These are phyloP conservation scores for Aspergillus terreus DNA, from an alignment of 2,329 filamentous ascomycete genomes.

Conservation along the genomic window DNA sequence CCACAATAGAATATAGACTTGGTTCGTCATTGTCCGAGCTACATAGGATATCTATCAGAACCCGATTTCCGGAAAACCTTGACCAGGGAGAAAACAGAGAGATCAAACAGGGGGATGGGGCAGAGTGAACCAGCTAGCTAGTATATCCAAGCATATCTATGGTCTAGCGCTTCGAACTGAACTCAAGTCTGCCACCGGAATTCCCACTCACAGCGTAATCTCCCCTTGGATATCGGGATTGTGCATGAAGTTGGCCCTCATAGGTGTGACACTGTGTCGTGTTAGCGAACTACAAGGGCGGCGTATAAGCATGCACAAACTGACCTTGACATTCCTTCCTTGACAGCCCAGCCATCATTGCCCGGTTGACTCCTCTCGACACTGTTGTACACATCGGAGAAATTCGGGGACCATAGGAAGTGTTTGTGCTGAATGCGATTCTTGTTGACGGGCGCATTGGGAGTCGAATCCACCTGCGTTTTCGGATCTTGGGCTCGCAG, in stretches of 20 bases:
- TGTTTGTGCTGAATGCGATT: slow-evolving; percentile 69
- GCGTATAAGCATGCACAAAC: not conserved
- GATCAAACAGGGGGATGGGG: slow-evolving; percentile 14
- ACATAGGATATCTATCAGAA: slow-evolving; percentile 35
- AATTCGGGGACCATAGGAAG: slow-evolving; percentile 91
- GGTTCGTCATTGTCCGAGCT: slow-evolving; percentile 33
- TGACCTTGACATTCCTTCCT: slow-evolving; percentile 80
- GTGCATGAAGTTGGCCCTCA: slow-evolving; percentile 92
- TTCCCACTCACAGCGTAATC: slow-evolving; percentile 73
- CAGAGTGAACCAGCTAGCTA: slow-evolving; percentile 15
- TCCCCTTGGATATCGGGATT: slow-evolving; percentile 63
- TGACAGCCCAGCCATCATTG: slow-evolving; percentile 90
- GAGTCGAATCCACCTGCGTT: slow-evolving; percentile 21
- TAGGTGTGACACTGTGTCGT: slow-evolving; percentile 69
- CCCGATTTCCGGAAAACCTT: slow-evolving; percentile 10
- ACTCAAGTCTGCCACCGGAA: slow-evolving; percentile 17
- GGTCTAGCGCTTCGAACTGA: slow-evolving; percentile 20
- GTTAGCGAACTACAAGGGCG: slow-evolving; percentile 5
- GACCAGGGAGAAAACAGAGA: slow-evolving; percentile 11
- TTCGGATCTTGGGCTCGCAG: slow-evolving; percentile 64
- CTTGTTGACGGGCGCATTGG: slow-evolving; percentile 25
- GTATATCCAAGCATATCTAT: slow-evolving; percentile 18
- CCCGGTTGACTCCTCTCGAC: slow-evolving; percentile 76
- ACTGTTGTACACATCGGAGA: slow-evolving; percentile 80
- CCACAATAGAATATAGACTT: slow-evolving; percentile 66